Evolutionary conservation across 768 basidiomycete genomes (phyloP), one percentile per base, ranked within the genome.

Genomic region (Tylopilus rubrobrunneus): DNA sequence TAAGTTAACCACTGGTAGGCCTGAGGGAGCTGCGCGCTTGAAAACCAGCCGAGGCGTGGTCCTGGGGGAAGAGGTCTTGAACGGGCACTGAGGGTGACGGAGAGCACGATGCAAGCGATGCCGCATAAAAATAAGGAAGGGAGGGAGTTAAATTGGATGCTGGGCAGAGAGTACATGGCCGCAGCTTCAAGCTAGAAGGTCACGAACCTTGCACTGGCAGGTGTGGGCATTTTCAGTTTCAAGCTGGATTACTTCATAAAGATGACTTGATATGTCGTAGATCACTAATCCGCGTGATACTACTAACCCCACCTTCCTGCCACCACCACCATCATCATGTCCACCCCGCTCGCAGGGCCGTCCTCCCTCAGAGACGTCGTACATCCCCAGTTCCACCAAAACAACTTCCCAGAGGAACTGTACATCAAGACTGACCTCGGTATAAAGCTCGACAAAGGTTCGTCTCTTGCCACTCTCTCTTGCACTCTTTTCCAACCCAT

Each of bases 331-430:
- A n/a, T 28, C 11, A 31, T 33, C 53, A 60, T 74, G 53, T 66
- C 75, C 40, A 79, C 76, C 66, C 79, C 81, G 34, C 76, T 85
- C 48, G 75, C 76, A 44, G 82, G 78, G 8, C 82, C 83, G 17
- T 85, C 83, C 42, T 58, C 74, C 17, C 76, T 86, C 54, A 77
- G 75, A 63, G 89, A 92, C 70, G 74, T 92, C 56, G 78, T 98
- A 45, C 73, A 85, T 58, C 94, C 94, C 2, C 93, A 96, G 65
- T 95, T 97, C 67, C 93, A 97, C 71, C 95, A 98, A 70, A 90
- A 93, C 58, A 89, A 90, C 69, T 86, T 97, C 53, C 76, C 82
- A 41, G 85, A 88, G 52, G 95, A 98, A 67, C 64, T 75, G 4
- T 89, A 82, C 66, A 79, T 93, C 63, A 97, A 98, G 71, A 77